Base-by-base conservation (phyloP, 2,329 filamentous ascomycete species). In the Lachnum nothofagi region DNA sequence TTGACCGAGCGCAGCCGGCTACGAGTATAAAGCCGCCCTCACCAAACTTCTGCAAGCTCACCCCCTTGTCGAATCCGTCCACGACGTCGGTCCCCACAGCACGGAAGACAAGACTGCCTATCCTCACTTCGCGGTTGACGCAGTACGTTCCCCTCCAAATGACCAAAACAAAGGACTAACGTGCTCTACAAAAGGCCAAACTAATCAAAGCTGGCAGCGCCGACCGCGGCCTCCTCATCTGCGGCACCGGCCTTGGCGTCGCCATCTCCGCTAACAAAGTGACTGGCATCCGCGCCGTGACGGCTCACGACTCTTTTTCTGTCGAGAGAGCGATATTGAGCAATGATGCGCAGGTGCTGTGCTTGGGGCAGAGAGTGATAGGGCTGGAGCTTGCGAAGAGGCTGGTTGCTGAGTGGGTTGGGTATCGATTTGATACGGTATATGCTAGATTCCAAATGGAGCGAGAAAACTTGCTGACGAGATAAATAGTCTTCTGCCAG, bases 201-300 rank as follows among this genome's bases (percentile, higher is more conserved):
- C 72, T 85, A 31, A 77, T 87, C 9, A 73, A 76, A 3, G 67
- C 72, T 5, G 83, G 83, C 37, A 75, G 81, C 61, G 85, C 79
- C 44, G 88, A 94, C 69, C 83, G 88, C 45, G 88, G 87, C 0
- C 74, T 94, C 31, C 72, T 90, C 35, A 88, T 94, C 71, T 94
- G 88, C 70, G 88, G 89, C 2, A 94, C 89, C 0, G 89, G 89
- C 0, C 77, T 95, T 6, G 89, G 89, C 17, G 89, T 95, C 6
- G 88, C 89, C 60, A 94, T 94, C 65, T 73, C 80, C n/a, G 89
- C 89, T 57, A 94, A 94, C 76, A 94, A 94, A 68, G 82, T 94
- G 56, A 84, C 82, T 48, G 88, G 88, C 5, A 81, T 94, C 53
- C 76, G 88, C 20, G 89, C 89, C n/a, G 89, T 94, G 16, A 94